A percentile compares a stretch with the other conserved stretches of the same genome.
Evolutionary conservation across 2,329 filamentous ascomycete species (phyloP).

Genomic region (Cladophialophora yegresii): DNA sequence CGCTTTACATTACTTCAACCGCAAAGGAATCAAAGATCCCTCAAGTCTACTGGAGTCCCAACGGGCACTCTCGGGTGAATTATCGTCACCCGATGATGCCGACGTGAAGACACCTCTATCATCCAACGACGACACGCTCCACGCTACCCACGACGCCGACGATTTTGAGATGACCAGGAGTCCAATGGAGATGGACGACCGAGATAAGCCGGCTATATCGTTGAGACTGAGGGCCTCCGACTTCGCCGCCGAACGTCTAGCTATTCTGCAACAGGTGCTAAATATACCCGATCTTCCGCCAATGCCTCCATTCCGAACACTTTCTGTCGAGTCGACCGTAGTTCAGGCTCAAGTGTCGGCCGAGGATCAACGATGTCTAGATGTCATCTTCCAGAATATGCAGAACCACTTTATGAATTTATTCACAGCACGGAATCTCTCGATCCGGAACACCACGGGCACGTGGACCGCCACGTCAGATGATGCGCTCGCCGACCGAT

Average conservation of each 20-base stretch:
- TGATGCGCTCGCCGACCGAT: constrained; percentile 34
- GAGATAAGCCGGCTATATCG: constrained; percentile 16
- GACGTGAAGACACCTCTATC: constrained; percentile 34
- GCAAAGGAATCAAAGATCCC: constrained; percentile 38
- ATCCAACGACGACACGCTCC: constrained; percentile 29
- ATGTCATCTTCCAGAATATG: constrained; percentile 32
- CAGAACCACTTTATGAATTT: constrained; percentile 35
- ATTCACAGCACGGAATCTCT: constrained; percentile 32
- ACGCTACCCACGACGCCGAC: constrained; percentile 20
- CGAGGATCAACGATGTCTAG: constrained; percentile 32
- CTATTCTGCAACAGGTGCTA: constrained; percentile 27
- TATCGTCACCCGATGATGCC: constrained; percentile 35
- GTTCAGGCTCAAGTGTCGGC: constrained; percentile 22
- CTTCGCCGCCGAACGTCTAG: constrained; percentile 29
- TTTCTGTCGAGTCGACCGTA: constrained; percentile 34
- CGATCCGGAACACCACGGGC: constrained; percentile 29
- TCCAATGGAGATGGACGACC: constrained; percentile 23
- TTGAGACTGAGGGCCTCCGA: constrained; percentile 25
- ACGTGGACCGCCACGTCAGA: constrained; percentile 36
- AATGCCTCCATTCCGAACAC: constrained; percentile 33
- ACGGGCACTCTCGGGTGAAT: constrained; percentile 20
- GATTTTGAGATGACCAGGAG: constrained; percentile 31
- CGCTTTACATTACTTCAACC: constrained; percentile 37
- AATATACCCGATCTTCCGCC: constrained; percentile 31
- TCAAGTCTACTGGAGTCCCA: constrained; percentile 32